phyloP scores from a whole-genome alignment of 2,329 filamentous ascomycete genomes.

The Fusarium redolens region DNA sequence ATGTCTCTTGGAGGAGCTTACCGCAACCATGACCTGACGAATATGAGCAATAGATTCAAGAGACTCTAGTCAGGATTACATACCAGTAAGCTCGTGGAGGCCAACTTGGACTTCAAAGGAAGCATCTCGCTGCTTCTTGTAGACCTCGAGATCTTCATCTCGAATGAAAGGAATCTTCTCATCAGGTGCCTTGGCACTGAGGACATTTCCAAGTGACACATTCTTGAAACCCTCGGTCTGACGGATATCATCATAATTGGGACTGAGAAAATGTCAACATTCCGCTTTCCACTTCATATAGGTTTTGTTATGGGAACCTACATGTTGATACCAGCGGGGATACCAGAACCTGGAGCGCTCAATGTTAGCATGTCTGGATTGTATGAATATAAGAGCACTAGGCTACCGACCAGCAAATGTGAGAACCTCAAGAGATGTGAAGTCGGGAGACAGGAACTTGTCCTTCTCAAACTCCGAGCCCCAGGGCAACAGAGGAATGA shows the following conservation, averaged over 20 bases:
- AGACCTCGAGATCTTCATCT: conserved; percentile 80
- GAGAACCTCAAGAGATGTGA: conserved; percentile 92
- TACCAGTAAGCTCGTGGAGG: conserved; percentile 82
- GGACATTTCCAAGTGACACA: conserved; percentile 90
- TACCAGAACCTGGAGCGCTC: conserved; percentile 62
- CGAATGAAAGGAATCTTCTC: conserved; percentile 93
- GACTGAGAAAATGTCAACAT: conserved; percentile 48
- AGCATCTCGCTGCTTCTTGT: conserved; percentile 83
- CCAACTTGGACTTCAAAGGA: conserved; percentile 97
- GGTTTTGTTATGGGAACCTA: conserved; percentile 35
- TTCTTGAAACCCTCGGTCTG: conserved; percentile 92
- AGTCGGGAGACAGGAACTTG: conserved; percentile 93
- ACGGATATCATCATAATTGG: conserved; percentile 80
- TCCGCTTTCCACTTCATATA: not conserved
- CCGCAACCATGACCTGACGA: conserved; percentile 83
- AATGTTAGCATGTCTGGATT: conserved; percentile 48
- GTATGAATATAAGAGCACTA: not conserved
- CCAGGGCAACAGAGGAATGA: conserved; percentile 95
- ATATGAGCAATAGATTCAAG: conserved; percentile 25
- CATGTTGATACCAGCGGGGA: conserved; percentile 76
- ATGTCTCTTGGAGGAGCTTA: conserved; percentile 91
- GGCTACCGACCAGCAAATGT: conserved; percentile 67
- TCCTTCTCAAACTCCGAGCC: conserved; percentile 91
- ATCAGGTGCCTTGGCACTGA: conserved; percentile 90
- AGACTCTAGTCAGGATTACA: conserved; percentile 3